Evolutionary conservation across 345 rosid species (phyloP), one percentile per base, ranked within the genome.

Genomic region (Xanthoceras sorbifolium): DNA sequence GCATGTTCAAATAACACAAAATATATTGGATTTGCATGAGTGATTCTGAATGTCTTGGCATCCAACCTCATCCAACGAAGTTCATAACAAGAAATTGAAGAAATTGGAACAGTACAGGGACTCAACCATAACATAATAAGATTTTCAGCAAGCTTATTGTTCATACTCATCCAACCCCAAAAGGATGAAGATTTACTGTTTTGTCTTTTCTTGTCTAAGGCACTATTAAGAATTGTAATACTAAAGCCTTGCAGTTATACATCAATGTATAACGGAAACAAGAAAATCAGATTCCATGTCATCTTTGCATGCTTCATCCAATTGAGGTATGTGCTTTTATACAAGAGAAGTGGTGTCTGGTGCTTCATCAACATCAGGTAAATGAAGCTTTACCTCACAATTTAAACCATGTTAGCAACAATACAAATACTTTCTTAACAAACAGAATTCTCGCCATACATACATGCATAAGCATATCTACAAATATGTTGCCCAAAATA

Each of bases 301-400:
- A 69, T 18, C 72, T 70, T 20, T 32, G 7, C 4, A 26, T 20
- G 29, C 64, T 71, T 32, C 74, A 70, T 54, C 62, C 63, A 52
- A 23, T 48, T n/a, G 5, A 20, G 44, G 28, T 9, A 31, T 26
- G 20, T 20, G 44, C 42, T 8, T 17, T 17, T 34, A 9, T 64
- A 34, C 44, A 8, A 29, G 18, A 15, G 9, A 63, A 63, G 11
- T 62, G 40, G 15, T 6, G 40, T 63, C 11, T 63, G 22, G 28
- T 57, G 62, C 62, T 57, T 57, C 62, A 57, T 57, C 62, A 1
- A n/a, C 28, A 36, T 20, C 26, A 65, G 22, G 3, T 36, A 65
- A 8, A 34, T 6, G 7, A 25, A 70, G 31, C 42, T 20, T 29
- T n/a, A 28, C 44, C 46, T 46, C 36, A 46, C 25, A 29, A 9